These are phyloP conservation scores for Puccinia triticina DNA, from an alignment of 1,284 basidiomycete genomes.

Conservation along the genomic window DNA sequence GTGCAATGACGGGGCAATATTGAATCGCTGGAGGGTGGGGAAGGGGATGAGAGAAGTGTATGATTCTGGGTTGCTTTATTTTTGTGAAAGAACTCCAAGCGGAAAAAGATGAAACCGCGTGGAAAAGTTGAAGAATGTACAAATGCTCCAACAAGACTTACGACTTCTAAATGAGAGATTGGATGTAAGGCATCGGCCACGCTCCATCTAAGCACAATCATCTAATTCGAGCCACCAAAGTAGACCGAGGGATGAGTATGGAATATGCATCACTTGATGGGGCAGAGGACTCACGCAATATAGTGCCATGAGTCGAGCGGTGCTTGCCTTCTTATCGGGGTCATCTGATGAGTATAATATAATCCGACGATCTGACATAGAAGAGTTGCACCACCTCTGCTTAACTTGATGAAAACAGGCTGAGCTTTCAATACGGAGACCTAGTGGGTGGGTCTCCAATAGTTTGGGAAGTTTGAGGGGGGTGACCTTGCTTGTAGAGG, in stretches of 20 bases:
- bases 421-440: too few species aligned
- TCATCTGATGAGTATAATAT: slow-evolving; percentile 87
- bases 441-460: too few species aligned
- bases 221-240: slow-evolving; percentile 64
- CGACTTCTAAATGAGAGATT: slow-evolving; percentile 68
- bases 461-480: too few species aligned
- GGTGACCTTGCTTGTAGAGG: too few species aligned
- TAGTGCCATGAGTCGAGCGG: slow-evolving; percentile 85
- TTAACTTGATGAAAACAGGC: too few species aligned
- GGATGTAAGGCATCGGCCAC: slow-evolving; percentile 95
- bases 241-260: not conserved
- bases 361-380: slow-evolving; percentile 66
- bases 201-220: slow-evolving; percentile 87
- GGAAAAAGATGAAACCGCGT: not conserved
- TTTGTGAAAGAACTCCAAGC: slow-evolving; percentile 2
- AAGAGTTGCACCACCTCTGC: too few species aligned
- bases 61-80: slow-evolving; percentile 62
- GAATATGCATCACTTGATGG: slow-evolving; percentile 50
- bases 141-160: slow-evolving; percentile 32
- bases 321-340: slow-evolving; percentile 85
- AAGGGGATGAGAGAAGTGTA: too few species aligned
- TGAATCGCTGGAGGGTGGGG: too few species aligned
- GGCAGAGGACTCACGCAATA: slow-evolving; percentile 71
- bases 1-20: too few species aligned
- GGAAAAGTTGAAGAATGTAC: not conserved